These are phyloP conservation scores for Cladophialophora immunda DNA, from an alignment of 2,329 filamentous ascomycete genomes.

Conservation along the genomic window DNA sequence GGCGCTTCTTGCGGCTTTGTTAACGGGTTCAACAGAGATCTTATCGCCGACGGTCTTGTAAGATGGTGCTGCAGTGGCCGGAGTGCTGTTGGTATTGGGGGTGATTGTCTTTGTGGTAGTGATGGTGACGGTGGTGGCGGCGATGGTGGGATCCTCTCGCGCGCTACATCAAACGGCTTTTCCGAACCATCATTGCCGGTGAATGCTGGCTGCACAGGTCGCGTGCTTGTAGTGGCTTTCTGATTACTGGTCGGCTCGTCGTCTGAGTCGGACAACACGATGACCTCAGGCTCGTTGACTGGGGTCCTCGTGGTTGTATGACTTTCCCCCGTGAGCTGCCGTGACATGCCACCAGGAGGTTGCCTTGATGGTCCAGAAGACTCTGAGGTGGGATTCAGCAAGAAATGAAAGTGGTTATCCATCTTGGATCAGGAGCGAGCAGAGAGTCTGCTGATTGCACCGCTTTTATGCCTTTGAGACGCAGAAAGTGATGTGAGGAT, in stretches of 20 bases:
- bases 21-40: not conserved
- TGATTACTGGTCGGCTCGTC: not conserved
- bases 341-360: not conserved
- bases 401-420: not conserved
- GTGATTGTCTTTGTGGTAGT: not conserved
- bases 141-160: not conserved
- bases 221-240: not conserved
- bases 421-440: not conserved
- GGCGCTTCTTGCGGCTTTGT: not conserved
- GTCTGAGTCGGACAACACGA: not conserved
- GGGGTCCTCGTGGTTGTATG: not conserved
- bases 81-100: not conserved
- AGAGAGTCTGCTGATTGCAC: too few relatives aligned
- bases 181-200: not conserved
- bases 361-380: not conserved
- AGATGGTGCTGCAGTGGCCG: not conserved
- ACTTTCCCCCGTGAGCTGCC: not conserved
- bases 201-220: not conserved
- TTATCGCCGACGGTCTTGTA: not conserved
- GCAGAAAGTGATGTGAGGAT: not conserved
- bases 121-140: not conserved
- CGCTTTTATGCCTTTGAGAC: not conserved
- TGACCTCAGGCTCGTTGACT: not conserved
- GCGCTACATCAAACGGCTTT: not conserved
- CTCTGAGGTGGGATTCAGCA: not conserved